A percentile compares a stretch with the other conserved stretches of the same genome.
These are phyloP conservation scores for Ophiorrhiza pumila DNA, from an alignment of 257 asterid species.

Conservation along the genomic window DNA sequence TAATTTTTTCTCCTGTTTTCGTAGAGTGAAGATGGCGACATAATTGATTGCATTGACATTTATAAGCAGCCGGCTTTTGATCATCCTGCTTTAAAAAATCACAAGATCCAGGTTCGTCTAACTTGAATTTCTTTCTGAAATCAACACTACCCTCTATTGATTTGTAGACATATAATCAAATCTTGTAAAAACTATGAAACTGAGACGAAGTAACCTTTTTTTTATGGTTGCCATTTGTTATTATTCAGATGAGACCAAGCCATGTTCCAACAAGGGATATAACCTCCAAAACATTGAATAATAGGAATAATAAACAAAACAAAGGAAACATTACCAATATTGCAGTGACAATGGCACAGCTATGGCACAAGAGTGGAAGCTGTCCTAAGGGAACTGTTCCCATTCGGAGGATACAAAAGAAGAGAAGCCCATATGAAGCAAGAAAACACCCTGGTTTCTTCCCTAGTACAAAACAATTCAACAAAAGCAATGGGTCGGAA, in stretches of 20 bases:
- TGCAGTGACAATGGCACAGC: conserved; percentile 31
- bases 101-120: conserved; percentile 19
- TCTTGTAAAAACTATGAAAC: too few species aligned
- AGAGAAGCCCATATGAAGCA: background rate
- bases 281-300: background rate
- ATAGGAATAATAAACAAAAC: background rate
- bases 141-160: too few species aligned
- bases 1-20: background rate
- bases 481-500: conserved; percentile 14
- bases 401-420: conserved; percentile 30
- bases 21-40: conserved; percentile 76
- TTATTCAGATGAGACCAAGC: conserved; percentile 44
- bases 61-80: conserved; percentile 60
- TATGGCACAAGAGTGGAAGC: conserved; percentile 59
- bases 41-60: conserved; percentile 61
- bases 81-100: conserved; percentile 57
- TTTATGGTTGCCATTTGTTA: too few species aligned
- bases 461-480: background rate
- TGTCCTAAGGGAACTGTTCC: conserved; percentile 70
- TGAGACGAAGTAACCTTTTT: too few species aligned
- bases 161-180: too few species aligned
- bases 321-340: background rate
- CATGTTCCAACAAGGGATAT: conserved; percentile 16
- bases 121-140: background rate
- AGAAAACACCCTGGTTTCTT: conserved; percentile 8